A percentile compares a stretch with the other conserved stretches of the same genome.
phyloP scores from a whole-genome alignment of 2,329 filamentous ascomycete genomes.

The Dactylellina haptotyla region DNA sequence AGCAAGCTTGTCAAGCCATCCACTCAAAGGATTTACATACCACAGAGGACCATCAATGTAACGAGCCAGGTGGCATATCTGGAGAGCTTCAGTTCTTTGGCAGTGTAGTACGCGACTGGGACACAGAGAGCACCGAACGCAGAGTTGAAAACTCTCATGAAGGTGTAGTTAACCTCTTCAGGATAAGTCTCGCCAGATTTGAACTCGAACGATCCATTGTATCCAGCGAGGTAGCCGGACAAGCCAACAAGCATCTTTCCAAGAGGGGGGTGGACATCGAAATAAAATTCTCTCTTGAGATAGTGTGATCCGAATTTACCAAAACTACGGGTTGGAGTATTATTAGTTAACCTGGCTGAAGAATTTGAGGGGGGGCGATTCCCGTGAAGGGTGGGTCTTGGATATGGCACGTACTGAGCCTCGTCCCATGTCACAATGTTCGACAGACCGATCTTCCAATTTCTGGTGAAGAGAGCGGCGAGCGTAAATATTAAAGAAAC shows the following conservation, averaged over 20 bases:
- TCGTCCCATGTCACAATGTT: constrained; percentile 74
- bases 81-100: constrained; percentile 86
- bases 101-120: constrained; percentile 93
- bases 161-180: constrained; percentile 92
- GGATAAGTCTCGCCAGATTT: constrained; percentile 98
- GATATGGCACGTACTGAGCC: constrained; percentile 67
- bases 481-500: constrained; percentile 71
- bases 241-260: constrained; percentile 98
- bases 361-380: not conserved
- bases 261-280: constrained; percentile 93
- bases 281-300: constrained; percentile 99
- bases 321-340: constrained; percentile 68
- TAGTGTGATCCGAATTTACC: constrained; percentile 99
- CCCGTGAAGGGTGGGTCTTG: not conserved
- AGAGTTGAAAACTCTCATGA: constrained; percentile 98
- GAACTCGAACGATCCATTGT: constrained; percentile 99
- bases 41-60: constrained; percentile 92
- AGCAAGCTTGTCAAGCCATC: not conserved
- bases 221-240: constrained; percentile 93
- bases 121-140: constrained; percentile 92
- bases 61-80: constrained; percentile 92
- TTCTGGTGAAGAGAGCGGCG: constrained; percentile 73
- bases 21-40: constrained; percentile 43
- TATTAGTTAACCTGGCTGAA: too few species aligned
- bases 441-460: constrained; percentile 76